Conservation (phyloP, 2,329 filamentous ascomycete species). For the Lecanoromycetidae sp. region DNA sequence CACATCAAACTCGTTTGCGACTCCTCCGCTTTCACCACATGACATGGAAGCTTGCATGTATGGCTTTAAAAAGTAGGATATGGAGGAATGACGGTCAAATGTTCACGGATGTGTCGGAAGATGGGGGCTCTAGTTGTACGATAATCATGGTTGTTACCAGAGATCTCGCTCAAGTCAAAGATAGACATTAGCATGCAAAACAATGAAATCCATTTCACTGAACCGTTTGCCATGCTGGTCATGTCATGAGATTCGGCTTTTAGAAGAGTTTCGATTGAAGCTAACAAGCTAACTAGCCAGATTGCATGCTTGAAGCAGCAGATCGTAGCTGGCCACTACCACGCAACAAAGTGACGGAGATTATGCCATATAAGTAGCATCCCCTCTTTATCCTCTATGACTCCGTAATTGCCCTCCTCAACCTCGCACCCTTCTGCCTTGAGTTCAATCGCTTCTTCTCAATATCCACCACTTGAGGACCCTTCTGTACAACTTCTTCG, state of each 20-base stretch:
- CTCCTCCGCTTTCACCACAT: too few relatives aligned
- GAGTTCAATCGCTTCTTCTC: slow-evolving; percentile 62
- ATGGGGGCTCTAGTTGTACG: too few relatives aligned
- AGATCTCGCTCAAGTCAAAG: too few relatives aligned
- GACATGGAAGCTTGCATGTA: too few relatives aligned
- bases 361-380: neutral
- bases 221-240: neutral
- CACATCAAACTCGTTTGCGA: too few relatives aligned
- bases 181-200: slow-evolving; percentile 1
- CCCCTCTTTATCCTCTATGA: neutral
- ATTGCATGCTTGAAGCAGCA: neutral
- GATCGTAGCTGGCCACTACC: neutral
- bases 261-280: neutral
- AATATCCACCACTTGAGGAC: slow-evolving; percentile 52
- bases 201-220: neutral
- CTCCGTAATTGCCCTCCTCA: slow-evolving; percentile 47
- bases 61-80: too few relatives aligned
- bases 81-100: too few relatives aligned
- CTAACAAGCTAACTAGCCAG: neutral
- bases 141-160: too few relatives aligned
- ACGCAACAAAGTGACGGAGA: neutral
- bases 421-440: slow-evolving; percentile 72
- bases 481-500: slow-evolving; percentile 92
- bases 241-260: neutral
- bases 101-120: too few relatives aligned